These are phyloP conservation scores for Penicillium roqueforti DNA, from an alignment of 495 filamentous ascomycete species.

Conservation along the genomic window DNA sequence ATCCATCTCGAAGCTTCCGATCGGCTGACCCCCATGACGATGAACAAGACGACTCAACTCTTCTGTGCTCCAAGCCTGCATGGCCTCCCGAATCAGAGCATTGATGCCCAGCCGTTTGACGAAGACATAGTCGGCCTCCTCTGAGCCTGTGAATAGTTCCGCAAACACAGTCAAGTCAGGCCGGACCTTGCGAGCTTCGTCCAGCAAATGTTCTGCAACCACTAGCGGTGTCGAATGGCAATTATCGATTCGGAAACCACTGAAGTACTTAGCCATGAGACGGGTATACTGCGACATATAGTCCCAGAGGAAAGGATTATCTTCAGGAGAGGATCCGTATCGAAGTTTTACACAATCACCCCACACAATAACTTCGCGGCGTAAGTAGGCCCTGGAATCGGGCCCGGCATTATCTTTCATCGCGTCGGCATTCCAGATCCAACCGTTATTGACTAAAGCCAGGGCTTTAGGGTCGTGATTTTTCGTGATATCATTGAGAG, in stretches of 20 bases:
- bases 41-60: conserved; percentile 91
- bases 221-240: conserved; percentile 94
- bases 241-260: conserved; percentile 96
- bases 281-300: conserved; percentile 91
- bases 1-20: conserved; percentile 93
- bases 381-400: conserved; percentile 80
- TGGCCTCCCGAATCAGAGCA: conserved; percentile 89
- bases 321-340: conserved; percentile 75
- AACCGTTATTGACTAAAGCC: conserved; percentile 92
- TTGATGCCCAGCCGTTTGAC: conserved; percentile 88
- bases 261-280: conserved; percentile 92
- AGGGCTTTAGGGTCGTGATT: conserved; percentile 73
- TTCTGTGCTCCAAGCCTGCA: conserved; percentile 95
- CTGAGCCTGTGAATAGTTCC: conserved; percentile 93
- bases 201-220: conserved; percentile 89
- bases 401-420: conserved; percentile 91
- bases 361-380: conserved; percentile 96
- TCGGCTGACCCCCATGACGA: conserved; percentile 87
- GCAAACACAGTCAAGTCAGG: conserved; percentile 90
- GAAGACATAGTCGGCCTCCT: conserved; percentile 93
- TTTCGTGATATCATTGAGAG: conserved; percentile 70
- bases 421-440: conserved; percentile 97
- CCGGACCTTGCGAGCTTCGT: conserved; percentile 82
- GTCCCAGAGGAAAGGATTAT: conserved; percentile 92
- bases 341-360: conserved; percentile 97